Evolutionary conservation across 2,329 filamentous ascomycete genomes (phyloP).

Genomic region (Blastomyces emzantsi): DNA sequence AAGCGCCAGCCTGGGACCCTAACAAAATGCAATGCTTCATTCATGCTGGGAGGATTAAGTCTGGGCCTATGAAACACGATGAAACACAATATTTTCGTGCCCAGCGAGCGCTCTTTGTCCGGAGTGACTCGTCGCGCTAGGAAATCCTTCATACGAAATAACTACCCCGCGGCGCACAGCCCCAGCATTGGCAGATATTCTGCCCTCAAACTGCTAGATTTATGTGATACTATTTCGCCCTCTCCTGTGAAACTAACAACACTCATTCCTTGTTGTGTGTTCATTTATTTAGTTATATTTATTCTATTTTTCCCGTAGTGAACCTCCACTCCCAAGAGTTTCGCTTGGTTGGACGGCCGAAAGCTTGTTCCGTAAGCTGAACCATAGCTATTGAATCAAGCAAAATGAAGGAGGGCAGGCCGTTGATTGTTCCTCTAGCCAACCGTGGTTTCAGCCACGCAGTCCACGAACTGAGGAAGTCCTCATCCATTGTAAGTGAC

Average conservation of each 20-base stretch:
- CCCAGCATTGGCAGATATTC: background rate
- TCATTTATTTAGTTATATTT: background rate
- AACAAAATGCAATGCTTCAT: background rate
- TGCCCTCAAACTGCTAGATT: background rate
- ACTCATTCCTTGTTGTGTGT: background rate
- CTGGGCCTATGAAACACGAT: background rate
- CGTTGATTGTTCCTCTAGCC: slow-evolving; percentile 1
- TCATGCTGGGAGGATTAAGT: background rate
- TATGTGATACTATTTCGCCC: background rate
- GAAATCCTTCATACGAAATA: slow-evolving; percentile 4
- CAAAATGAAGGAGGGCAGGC: background rate
- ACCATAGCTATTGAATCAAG: background rate
- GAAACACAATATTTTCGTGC: background rate
- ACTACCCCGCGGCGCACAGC: slow-evolving; percentile 8
- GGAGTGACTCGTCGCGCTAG: background rate
- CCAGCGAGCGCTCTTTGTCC: background rate
- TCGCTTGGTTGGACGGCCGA: background rate
- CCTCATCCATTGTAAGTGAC: slow-evolving; percentile 10
- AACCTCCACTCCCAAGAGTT: too few relatives aligned
- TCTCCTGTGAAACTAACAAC: background rate
- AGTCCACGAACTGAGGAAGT: slow-evolving; percentile 5
- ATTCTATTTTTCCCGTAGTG: background rate
- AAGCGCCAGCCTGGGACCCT: background rate
- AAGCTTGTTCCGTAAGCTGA: background rate
- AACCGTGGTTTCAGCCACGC: background rate